Percentiles rank a stretch among this genome's conserved stretches.
Evolutionary conservation across 495 filamentous ascomycete species (phyloP).

Genomic region (Podospora pseudopauciseta): DNA sequence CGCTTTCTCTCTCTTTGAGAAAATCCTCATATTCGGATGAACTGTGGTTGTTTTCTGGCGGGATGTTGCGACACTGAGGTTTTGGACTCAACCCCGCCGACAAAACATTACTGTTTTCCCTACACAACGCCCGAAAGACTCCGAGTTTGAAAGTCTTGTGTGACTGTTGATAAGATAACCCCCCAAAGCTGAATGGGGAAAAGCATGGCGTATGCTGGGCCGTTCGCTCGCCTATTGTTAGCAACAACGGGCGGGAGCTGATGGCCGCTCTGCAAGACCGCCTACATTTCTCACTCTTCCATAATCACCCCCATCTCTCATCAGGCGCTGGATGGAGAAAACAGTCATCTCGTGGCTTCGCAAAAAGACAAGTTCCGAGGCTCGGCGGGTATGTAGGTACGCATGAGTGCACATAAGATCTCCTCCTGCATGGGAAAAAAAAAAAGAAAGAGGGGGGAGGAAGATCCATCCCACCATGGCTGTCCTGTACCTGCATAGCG

Average conservation of each 20-base stretch:
- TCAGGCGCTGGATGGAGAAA: neutral
- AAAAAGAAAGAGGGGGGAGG: neutral
- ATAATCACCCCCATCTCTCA: neutral
- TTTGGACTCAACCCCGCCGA: too few relatives aligned
- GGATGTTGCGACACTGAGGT: neutral
- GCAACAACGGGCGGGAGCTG: neutral
- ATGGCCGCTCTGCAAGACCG: neutral
- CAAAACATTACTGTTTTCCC: neutral
- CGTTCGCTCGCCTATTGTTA: neutral
- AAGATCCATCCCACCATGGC: neutral
- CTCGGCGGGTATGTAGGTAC: neutral
- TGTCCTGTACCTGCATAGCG: constrained; percentile 5
- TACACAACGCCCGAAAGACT: neutral
- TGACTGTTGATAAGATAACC: neutral
- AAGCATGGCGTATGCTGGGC: neutral
- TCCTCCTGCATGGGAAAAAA: neutral
- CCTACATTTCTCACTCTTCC: neutral
- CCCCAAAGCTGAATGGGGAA: neutral
- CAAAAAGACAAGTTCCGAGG: neutral
- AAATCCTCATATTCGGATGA: neutral
- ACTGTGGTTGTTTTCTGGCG: neutral
- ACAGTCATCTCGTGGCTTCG: neutral
- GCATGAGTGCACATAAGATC: neutral
- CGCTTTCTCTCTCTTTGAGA: neutral
- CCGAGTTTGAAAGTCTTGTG: neutral